These are phyloP conservation scores for Yueomyces sinensis DNA, from an alignment of 805 yeast species.

Conservation along the genomic window DNA sequence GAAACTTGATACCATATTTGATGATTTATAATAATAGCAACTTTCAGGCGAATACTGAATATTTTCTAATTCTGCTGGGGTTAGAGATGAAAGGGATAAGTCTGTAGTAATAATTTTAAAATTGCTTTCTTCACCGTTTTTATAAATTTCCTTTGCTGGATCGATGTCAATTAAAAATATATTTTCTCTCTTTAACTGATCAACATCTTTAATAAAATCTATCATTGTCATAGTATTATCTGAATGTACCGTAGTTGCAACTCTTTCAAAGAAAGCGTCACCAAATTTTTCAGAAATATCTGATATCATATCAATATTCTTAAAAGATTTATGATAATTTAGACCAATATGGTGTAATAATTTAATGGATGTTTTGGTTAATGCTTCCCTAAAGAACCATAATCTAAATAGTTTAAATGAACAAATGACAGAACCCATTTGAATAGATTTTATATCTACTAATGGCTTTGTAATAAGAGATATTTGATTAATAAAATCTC, in stretches of 20 bases:
- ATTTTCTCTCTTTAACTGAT: slow-evolving; percentile 1
- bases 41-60: no score
- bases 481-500: slow-evolving; percentile 9
- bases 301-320: slow-evolving; percentile 1
- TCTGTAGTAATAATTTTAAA: not conserved
- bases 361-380: slow-evolving; percentile 6
- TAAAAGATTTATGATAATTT: slow-evolving; percentile 1
- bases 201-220: slow-evolving; percentile 4
- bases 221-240: no score
- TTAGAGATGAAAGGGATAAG: no score
- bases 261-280: slow-evolving; percentile 5
- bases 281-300: slow-evolving; percentile 1
- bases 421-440: slow-evolving; percentile 23
- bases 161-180: slow-evolving; percentile 10
- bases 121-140: not conserved
- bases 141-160: slow-evolving; percentile 5
- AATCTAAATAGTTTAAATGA: slow-evolving; percentile 18
- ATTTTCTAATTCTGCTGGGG: no score
- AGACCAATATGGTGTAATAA: slow-evolving; percentile 4
- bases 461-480: slow-evolving; percentile 7
- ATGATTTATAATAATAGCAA: slow-evolving; percentile 8
- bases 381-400: slow-evolving; percentile 3
- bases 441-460: slow-evolving; percentile 8
- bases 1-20: slow-evolving; percentile 9
- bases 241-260: not conserved